Evolutionary conservation across 176 grass and related monocot genomes (phyloP).

Genomic region (Eragrostis nindensis): DNA sequence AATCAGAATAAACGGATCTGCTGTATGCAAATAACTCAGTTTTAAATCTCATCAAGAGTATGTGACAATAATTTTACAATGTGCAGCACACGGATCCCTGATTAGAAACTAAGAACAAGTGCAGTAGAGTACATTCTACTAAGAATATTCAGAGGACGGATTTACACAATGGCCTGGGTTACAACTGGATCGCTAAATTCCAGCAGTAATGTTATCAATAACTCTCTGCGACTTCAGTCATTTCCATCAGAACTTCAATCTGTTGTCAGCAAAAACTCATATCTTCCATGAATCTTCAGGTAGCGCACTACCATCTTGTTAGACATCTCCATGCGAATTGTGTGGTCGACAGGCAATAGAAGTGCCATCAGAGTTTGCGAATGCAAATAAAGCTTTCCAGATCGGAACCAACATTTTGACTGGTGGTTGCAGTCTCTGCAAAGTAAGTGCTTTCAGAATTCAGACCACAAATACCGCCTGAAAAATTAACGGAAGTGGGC

Average conservation of each 20-base stretch:
- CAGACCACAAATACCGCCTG: neutral
- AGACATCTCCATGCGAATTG: neutral
- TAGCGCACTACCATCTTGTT: neutral
- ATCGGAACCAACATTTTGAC: conserved; percentile 68
- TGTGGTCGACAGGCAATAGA: neutral
- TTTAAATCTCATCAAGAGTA: conserved; percentile 13
- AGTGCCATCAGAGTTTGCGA: conserved; percentile 34
- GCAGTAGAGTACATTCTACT: neutral
- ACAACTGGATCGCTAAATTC: neutral
- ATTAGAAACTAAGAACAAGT: neutral
- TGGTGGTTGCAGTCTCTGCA: conserved; percentile 63
- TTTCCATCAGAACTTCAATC: neutral
- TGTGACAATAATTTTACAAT: neutral
- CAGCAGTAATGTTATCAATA: neutral
- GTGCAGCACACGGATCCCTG: neutral
- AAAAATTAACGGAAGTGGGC: conserved; percentile 1
- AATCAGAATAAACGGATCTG: neutral
- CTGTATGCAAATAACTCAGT: neutral
- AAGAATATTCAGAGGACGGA: conserved; percentile 18
- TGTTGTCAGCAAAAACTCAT: conserved; percentile 24
- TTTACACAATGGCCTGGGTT: conserved; percentile 13
- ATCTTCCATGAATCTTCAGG: neutral
- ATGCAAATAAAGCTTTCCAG: conserved; percentile 61
- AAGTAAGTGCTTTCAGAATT: conserved; percentile 23
- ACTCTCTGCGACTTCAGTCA: neutral